A percentile compares a stretch with the other conserved stretches of the same genome.
These are phyloP conservation scores for Tetrapisispora fleetii DNA, from an alignment of 805 yeast genomes.

Conservation along the genomic window DNA sequence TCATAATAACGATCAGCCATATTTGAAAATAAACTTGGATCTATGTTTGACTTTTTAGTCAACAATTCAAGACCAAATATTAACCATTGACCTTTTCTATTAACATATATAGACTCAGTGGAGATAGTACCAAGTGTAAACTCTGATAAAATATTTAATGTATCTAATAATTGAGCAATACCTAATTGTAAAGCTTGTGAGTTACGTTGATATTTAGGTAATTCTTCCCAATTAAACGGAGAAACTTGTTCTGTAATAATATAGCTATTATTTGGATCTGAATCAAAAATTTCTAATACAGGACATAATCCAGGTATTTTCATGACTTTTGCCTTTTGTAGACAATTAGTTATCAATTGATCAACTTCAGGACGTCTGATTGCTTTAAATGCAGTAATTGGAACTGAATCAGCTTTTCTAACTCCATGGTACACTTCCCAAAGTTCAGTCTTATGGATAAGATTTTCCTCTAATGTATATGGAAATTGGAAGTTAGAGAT, in stretches of 20 bases:
- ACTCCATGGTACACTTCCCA: conserved; percentile 24
- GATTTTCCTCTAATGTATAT: conserved; percentile 17
- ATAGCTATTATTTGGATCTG: conserved; percentile 17
- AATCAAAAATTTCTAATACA: conserved; percentile 23
- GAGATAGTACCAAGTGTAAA: conserved; percentile 59
- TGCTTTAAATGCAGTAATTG: conserved; percentile 23
- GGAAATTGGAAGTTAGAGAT: conserved; percentile 27
- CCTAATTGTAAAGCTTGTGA: conserved; percentile 18
- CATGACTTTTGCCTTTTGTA: conserved; percentile 19
- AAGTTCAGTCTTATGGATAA: conserved; percentile 15
- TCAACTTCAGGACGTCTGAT: conserved; percentile 9
- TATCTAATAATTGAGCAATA: conserved; percentile 17
- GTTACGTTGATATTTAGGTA: conserved; percentile 7
- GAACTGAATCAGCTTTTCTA: conserved; percentile 21
- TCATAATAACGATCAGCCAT: conserved; percentile 6
- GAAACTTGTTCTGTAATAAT: conserved; percentile 22
- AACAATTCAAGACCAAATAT: conserved; percentile 66
- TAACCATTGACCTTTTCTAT: conserved; percentile 70
- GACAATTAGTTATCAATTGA: conserved; percentile 15
- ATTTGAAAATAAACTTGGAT: conserved; percentile 7
- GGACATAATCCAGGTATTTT: conserved; percentile 26
- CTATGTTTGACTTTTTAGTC: conserved; percentile 25
- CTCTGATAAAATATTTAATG: conserved; percentile 20
- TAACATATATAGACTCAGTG: conserved; percentile 51
- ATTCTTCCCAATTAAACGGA: conserved; percentile 14